Conservation (phyloP, 2,329 filamentous ascomycete genomes). For the Coniella vitis region DNA sequence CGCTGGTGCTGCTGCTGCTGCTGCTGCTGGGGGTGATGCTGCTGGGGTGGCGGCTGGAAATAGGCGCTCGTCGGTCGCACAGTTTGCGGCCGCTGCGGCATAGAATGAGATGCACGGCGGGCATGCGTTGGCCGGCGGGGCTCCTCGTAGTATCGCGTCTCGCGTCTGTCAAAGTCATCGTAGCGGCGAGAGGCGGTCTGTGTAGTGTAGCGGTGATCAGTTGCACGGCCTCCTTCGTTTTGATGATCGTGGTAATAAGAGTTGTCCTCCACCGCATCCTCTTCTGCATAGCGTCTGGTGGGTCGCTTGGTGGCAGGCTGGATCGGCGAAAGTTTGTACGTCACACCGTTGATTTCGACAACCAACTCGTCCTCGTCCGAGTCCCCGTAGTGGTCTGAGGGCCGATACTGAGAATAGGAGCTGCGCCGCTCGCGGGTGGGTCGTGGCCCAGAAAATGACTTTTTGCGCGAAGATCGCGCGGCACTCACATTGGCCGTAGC, state of each 20-base stretch:
- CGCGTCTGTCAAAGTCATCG: constrained; percentile 32
- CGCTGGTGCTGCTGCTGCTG: too few species aligned
- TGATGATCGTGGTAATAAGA: constrained; percentile 30
- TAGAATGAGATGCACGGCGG: constrained; percentile 42
- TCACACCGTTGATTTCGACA: constrained; percentile 47
- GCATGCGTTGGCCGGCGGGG: constrained; percentile 34
- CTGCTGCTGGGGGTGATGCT: too few species aligned
- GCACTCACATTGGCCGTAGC: constrained; percentile 61
- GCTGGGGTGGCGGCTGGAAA: constrained; percentile 29
- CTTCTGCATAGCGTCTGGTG: constrained; percentile 20
- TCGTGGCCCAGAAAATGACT: constrained; percentile 39
- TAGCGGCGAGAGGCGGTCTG: constrained; percentile 32
- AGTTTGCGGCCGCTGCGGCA: constrained; percentile 47
- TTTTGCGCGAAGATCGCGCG: constrained; percentile 39
- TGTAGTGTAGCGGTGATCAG: constrained; percentile 52
- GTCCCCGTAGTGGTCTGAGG: constrained; percentile 53
- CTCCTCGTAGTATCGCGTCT: constrained; percentile 35
- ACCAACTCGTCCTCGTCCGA: constrained; percentile 60
- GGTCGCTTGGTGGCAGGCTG: constrained; percentile 40
- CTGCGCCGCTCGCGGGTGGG: constrained; percentile 47
- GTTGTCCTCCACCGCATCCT: neutral
- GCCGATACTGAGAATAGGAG: constrained; percentile 53
- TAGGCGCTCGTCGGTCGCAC: constrained; percentile 39
- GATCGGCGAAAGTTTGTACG: constrained; percentile 43
- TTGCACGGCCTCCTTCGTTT: constrained; percentile 46